Conservation (phyloP, 2,329 filamentous ascomycete species). For the Sclerotinia trifoliorum region DNA sequence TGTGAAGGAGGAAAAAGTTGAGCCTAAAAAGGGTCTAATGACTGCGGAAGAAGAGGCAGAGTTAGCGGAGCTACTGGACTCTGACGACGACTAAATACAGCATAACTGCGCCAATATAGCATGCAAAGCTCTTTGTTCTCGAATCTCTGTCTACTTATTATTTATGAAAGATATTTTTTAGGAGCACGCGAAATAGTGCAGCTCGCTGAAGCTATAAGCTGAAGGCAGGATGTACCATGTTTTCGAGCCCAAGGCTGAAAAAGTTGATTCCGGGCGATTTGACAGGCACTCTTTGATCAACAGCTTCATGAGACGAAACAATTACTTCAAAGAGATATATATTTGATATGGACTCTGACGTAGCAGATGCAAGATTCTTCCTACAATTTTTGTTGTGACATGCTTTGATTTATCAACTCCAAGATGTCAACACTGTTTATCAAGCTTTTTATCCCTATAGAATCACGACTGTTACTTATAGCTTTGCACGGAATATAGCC, state of each 20-base stretch:
- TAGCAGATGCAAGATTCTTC: neutral
- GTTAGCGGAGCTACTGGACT: conserved; percentile 83
- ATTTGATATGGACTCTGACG: neutral
- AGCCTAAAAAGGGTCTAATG: conserved; percentile 55
- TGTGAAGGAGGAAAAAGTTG: conserved; percentile 44
- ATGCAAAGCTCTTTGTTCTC: neutral
- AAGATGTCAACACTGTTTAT: too few relatives aligned
- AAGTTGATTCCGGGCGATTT: too few relatives aligned
- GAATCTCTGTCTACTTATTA: neutral
- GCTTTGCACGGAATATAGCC: too few relatives aligned
- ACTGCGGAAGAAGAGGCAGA: conserved; percentile 92
- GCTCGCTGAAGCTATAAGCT: neutral
- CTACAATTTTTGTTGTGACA: neutral
- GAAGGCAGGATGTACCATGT: neutral
- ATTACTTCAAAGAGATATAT: neutral
- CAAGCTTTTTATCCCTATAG: too few relatives aligned
- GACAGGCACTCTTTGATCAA: too few relatives aligned
- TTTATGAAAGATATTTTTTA: neutral
- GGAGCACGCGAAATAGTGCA: neutral
- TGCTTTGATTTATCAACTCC: neutral
- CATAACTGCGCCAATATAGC: neutral
- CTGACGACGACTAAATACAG: conserved; percentile 54
- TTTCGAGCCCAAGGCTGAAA: neutral
- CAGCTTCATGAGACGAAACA: too few relatives aligned
- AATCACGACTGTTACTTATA: too few relatives aligned